Base-by-base conservation (phyloP, 2,329 filamentous ascomycete species). In the Ramularia collo-cygni region DNA sequence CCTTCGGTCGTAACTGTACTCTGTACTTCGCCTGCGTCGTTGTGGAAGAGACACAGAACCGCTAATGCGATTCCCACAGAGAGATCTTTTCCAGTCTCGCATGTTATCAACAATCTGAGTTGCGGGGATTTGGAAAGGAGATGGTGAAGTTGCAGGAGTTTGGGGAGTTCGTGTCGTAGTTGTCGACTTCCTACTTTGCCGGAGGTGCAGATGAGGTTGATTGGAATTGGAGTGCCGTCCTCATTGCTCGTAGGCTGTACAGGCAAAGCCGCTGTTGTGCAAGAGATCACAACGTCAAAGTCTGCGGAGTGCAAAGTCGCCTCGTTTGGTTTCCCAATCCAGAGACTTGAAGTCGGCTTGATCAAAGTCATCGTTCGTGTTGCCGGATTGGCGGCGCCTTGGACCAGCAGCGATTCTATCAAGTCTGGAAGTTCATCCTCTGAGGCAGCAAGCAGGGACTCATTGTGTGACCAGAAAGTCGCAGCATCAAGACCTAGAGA, bases 161-260 rank as follows among this genome's bases (percentile, higher is more conserved):
- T 70, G 1, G 76, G 71, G 3, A 96, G 67, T 8, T 84, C 79
- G 10, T 73, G 67, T 7, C 90, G 79, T n/a, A 96, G 69, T 50
- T 85, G 80, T n/a, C 88, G 79, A 55, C 85, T 89, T 0, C 87
- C 90, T 3, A 80, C 62, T 64, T 95, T 95, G 27, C 77, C 77
- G 35, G 76, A 75, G 1, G 79, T 78, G 44, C 90, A 76, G 0
- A 77, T 75, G 13, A 92, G 72, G 47, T 71, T 72, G 38, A 76
- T 57, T 6, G 10, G 6, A 6, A 6, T 24, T 24, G 21, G 21
- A 24, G 6, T 10, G 6, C 10, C 21, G 6, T 6, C 21, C 21
- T 24, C 10, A 10, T 6, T 10, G 21, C 21, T 10, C 6, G 10
- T 10, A 24, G 21, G 21, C 6, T 10, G 21, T 6, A 24, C 21